These are phyloP conservation scores for Mycena indigotica DNA, from an alignment of 768 basidiomycete species.

Conservation along the genomic window DNA sequence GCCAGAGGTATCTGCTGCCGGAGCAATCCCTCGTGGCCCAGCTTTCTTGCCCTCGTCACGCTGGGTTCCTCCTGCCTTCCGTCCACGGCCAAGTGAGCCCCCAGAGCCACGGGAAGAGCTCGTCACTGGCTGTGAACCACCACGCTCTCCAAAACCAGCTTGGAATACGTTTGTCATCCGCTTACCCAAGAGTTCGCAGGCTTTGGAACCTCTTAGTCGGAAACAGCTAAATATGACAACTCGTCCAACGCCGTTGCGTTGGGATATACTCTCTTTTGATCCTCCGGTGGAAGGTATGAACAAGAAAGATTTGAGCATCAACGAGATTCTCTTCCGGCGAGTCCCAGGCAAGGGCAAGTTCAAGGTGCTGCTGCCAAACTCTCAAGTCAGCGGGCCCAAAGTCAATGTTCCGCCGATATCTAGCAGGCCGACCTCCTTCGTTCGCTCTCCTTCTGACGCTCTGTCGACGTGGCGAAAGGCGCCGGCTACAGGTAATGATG, in stretches of 20 bases:
- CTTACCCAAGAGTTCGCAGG: conserved; percentile 48
- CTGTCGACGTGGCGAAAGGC: conserved; percentile 49
- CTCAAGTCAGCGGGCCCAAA: conserved; percentile 31
- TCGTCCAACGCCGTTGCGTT: conserved; percentile 45
- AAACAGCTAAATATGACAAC: conserved; percentile 50
- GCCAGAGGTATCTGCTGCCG: conserved; percentile 23
- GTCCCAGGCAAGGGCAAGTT: conserved; percentile 42
- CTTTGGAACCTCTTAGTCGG: conserved; percentile 47
- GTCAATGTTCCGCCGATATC: conserved; percentile 29
- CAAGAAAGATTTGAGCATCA: conserved; percentile 60
- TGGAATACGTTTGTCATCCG: conserved; percentile 44
- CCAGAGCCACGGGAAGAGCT: conserved; percentile 45
- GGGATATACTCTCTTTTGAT: conserved; percentile 71
- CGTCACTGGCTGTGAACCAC: conserved; percentile 51
- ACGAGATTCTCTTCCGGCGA: conserved; percentile 64
- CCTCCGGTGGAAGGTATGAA: conserved; percentile 71
- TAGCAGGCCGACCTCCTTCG: conserved; percentile 37
- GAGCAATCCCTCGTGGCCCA: conserved; percentile 21
- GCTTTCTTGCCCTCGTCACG: conserved; percentile 37
- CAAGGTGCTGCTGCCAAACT: conserved; percentile 44
- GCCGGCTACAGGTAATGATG: conserved; percentile 24
- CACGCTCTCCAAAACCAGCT: conserved; percentile 46
- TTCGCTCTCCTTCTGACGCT: conserved; percentile 44
- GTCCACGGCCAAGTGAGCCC: conserved; percentile 39
- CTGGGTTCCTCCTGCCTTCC: conserved; percentile 61